Evolutionary conservation across 371 early-diverging fungal genomes (phyloP).

Genomic region (Cokeromyces recurvatus): DNA sequence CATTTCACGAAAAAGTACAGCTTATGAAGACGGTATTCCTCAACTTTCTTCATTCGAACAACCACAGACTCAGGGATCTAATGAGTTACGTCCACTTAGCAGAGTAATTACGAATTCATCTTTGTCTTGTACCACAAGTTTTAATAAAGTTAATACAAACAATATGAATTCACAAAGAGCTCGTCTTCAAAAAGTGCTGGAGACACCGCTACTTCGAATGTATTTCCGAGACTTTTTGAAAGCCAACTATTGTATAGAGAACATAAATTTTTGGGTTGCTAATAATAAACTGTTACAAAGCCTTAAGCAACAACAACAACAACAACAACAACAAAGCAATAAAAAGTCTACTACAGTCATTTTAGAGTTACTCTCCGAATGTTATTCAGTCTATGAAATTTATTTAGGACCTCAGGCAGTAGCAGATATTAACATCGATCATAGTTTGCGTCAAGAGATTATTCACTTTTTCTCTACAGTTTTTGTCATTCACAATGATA

Average conservation of each 20-base stretch:
- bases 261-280: constrained; percentile 57
- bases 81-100: constrained; percentile 13
- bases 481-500: neutral
- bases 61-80: too few species aligned
- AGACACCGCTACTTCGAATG: constrained; percentile 46
- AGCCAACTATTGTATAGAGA: constrained; percentile 62
- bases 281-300: constrained; percentile 27
- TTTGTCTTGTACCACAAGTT: constrained; percentile 3
- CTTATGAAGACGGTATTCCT: too few species aligned
- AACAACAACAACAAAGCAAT: neutral
- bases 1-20: too few species aligned
- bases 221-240: constrained; percentile 59
- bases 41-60: too few species aligned
- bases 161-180: constrained; percentile 15
- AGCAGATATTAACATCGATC: constrained; percentile 56
- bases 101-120: constrained; percentile 12
- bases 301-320: constrained; percentile 4
- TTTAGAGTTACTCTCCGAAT: constrained; percentile 42
- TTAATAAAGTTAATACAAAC: neutral
- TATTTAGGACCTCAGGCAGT: constrained; percentile 46
- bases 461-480: constrained; percentile 22
- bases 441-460: constrained; percentile 37
- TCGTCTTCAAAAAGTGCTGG: constrained; percentile 54
- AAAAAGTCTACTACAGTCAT: neutral
- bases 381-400: constrained; percentile 51